Evolutionary conservation across 2,329 filamentous ascomycete species (phyloP), one percentile per base, ranked within the genome.

Genomic region (Coniochaeta pulveracea): DNA sequence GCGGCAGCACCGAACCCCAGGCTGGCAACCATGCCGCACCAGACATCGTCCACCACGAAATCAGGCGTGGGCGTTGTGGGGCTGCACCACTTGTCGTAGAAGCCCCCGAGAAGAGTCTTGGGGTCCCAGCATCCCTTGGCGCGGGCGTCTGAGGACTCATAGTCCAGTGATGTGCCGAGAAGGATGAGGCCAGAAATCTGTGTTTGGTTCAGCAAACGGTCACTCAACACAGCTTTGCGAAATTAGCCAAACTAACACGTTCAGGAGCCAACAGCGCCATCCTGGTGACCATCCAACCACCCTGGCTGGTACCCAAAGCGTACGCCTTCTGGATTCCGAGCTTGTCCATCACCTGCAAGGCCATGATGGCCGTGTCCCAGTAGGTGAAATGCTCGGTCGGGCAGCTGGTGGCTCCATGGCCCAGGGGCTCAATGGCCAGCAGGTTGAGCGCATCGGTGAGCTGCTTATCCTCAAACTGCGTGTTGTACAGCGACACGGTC

Each of bases 281-380:
- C 11, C 66, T 56, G 3, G 55, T 47, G 3, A 61, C 58, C 15
- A 71, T 56, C 64, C 64, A 71, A 3, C 65, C 67, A 15, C 66
- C 66, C 46, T 69, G 64, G 35, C 61, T 66, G 7, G 64, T 69
- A 12, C 67, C 67, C 7, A 70, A 46, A 1, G 60, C 58, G 39
- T 66, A 71, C 0, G 63, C 65, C 52, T 62, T 63, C 12, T 54
- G 33, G 17, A 71, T 55, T 2, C 56, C 55, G 3, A 72, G 54
- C 5, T 56, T 56, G 24, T 72, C 62, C 57, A 76, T 56, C 2
- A 70, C 66, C 50, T 76, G 69, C 7, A 72, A 50, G 9, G 63
- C 61, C 63, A 76, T 63, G 37, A 58, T 50, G 27, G 67, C 66
- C 3, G 65, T 52, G 46, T 72, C 68, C 68, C 68, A 72, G 51